phyloP scores from a whole-genome alignment of 2,329 filamentous ascomycete genomes.

The Penicillium hesseltinei region DNA sequence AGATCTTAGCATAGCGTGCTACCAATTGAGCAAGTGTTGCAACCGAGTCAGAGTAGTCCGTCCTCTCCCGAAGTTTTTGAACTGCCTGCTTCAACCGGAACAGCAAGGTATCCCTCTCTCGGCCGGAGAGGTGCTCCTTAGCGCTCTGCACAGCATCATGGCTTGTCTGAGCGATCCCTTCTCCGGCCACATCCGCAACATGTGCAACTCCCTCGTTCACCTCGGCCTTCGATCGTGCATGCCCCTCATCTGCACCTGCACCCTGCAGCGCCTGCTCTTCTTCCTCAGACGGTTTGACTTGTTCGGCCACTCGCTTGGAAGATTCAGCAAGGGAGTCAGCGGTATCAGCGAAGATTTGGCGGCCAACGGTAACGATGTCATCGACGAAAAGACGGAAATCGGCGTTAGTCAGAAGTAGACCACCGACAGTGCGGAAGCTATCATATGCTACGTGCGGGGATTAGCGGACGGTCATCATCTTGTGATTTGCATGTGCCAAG shows the following conservation, averaged over 20 bases:
- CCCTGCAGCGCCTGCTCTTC: conserved; percentile 56
- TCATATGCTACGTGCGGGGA: conserved; percentile 60
- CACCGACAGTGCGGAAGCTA: conserved; percentile 78
- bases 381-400: conserved; percentile 85
- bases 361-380: conserved; percentile 73
- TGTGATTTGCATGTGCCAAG: conserved; percentile 4
- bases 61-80: conserved; percentile 67
- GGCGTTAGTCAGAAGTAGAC: conserved; percentile 81
- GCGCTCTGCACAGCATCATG: conserved; percentile 67
- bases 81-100: conserved; percentile 75
- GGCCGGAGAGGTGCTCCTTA: conserved; percentile 69
- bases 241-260: conserved; percentile 44
- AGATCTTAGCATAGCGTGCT: conserved; percentile 72
- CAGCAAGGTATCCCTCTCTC: conserved; percentile 70
- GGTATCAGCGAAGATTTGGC: conserved; percentile 83
- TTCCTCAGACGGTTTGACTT: conserved; percentile 66
- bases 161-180: conserved; percentile 40
- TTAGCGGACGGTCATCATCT: conserved; percentile 10
- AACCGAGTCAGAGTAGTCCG: conserved; percentile 83
- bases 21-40: conserved; percentile 73
- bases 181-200: conserved; percentile 45
- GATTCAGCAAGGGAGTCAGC: conserved; percentile 74
- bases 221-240: conserved; percentile 60
- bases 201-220: conserved; percentile 58
- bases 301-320: conserved; percentile 70